phyloP scores from a whole-genome alignment of 1,284 basidiomycete species.

The Papiliotrema fonsecae region DNA sequence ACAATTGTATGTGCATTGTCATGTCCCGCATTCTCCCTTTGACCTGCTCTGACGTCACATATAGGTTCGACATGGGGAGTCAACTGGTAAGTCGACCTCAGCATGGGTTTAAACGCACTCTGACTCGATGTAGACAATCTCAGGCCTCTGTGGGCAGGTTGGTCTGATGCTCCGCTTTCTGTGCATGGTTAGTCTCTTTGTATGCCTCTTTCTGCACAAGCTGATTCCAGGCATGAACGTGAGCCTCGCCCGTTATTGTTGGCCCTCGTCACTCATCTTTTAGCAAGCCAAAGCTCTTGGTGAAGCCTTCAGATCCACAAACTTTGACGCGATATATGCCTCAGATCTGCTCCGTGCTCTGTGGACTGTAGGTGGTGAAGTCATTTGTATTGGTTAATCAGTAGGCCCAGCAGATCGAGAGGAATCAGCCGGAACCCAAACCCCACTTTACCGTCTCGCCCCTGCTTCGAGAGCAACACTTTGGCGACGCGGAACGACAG shows the following conservation, averaged over 20 bases:
- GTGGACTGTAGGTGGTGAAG: conserved; percentile 39
- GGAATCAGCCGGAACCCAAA: conserved; percentile 29
- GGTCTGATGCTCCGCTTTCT: conserved; percentile 73
- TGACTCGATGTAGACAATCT: conserved; percentile 42
- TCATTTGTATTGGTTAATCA: neutral
- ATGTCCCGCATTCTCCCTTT: too few relatives aligned
- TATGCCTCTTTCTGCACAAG: neutral
- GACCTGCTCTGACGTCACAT: neutral
- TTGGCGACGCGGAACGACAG: conserved; percentile 35
- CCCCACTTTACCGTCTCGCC: conserved; percentile 35
- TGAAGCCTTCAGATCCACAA: conserved; percentile 56
- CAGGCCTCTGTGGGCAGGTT: conserved; percentile 67
- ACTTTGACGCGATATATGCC: conserved; percentile 65
- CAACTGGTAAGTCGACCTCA: conserved; percentile 61
- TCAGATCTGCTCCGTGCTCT: conserved; percentile 73
- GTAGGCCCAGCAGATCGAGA: conserved; percentile 46
- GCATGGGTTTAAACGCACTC: too few relatives aligned
- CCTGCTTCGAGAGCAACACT: conserved; percentile 46
- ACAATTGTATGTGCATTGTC: conserved; percentile 41
- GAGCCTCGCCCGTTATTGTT: neutral
- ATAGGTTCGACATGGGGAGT: conserved; percentile 74
- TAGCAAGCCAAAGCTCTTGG: conserved; percentile 81
- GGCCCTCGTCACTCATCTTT: neutral
- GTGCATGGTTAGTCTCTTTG: conserved; percentile 72
- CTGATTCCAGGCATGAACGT: conserved; percentile 7